phyloP scores from a whole-genome alignment of 176 grass and related monocot genomes.

The Musa itinerans region DNA sequence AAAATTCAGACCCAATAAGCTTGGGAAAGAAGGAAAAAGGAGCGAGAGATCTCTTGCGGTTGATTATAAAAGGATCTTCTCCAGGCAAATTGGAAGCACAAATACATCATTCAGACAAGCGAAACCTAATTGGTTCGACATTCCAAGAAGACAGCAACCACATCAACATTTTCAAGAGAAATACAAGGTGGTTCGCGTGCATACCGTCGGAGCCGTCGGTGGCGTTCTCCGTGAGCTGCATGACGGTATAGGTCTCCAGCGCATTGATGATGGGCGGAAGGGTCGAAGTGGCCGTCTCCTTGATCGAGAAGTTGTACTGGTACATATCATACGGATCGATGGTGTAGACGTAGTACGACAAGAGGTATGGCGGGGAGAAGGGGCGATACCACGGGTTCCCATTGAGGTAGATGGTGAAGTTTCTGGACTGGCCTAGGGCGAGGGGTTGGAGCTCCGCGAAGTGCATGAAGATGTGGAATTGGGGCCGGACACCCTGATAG shows the following conservation, averaged over 20 bases:
- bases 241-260: not conserved
- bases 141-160: not conserved
- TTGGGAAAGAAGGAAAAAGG: too few species aligned
- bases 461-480: constrained; percentile 30
- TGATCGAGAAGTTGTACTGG: constrained; percentile 28
- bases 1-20: too few species aligned
- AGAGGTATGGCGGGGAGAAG: constrained; percentile 15
- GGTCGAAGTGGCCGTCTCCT: constrained; percentile 24
- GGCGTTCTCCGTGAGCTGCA: not conserved
- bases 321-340: not conserved
- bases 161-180: not conserved
- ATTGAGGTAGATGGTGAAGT: constrained; percentile 36
- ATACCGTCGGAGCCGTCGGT: not conserved
- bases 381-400: not conserved
- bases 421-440: constrained; percentile 13
- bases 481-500: not conserved
- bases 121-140: not conserved
- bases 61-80: too few species aligned
- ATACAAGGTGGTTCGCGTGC: not conserved
- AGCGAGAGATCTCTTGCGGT: too few species aligned
- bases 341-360: not conserved
- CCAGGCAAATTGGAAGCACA: not conserved
- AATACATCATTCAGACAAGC: not conserved
- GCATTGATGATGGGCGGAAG: constrained; percentile 11
- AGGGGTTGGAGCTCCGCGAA: constrained; percentile 30